phyloP scores from a whole-genome alignment of 805 yeast species.

The Myxozyma geophila region DNA sequence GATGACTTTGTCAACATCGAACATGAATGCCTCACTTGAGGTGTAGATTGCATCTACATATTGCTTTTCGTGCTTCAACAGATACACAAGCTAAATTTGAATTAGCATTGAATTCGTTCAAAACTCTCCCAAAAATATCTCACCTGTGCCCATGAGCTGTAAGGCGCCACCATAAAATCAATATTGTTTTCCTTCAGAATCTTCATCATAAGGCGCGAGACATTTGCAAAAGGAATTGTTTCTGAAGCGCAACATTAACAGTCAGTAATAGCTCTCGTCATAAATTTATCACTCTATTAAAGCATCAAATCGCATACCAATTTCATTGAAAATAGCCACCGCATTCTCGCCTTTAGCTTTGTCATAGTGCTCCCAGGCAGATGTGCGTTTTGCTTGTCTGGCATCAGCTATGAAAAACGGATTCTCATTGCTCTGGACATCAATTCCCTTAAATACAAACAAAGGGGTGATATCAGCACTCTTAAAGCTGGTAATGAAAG shows the following conservation, averaged over 20 bases:
- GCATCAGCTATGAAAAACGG: slow-evolving; percentile 32
- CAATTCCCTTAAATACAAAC: slow-evolving; percentile 72
- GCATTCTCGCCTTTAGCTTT: slow-evolving; percentile 45
- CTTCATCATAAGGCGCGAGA: slow-evolving; percentile 48
- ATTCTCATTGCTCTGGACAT: slow-evolving; percentile 29
- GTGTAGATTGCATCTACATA: slow-evolving; percentile 80
- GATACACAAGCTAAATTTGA: slow-evolving; percentile 63
- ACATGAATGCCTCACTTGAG: slow-evolving; percentile 75
- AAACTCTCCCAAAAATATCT: not conserved
- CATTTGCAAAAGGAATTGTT: slow-evolving; percentile 22
- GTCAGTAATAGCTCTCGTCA: not conserved
- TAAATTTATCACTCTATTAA: not conserved
- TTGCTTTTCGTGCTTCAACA: slow-evolving; percentile 54
- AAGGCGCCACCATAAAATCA: slow-evolving; percentile 81
- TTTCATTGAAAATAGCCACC: slow-evolving; percentile 41
- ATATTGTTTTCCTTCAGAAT: slow-evolving; percentile 60
- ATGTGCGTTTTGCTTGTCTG: slow-evolving; percentile 45
- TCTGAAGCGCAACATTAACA: slow-evolving; percentile 6
- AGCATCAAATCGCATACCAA: slow-evolving; percentile 17
- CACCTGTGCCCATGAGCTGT: slow-evolving; percentile 62
- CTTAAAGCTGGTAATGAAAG: slow-evolving; percentile 65
- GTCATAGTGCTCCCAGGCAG: slow-evolving; percentile 51
- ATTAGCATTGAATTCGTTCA: not conserved
- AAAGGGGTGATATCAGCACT: slow-evolving; percentile 73
- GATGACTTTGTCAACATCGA: slow-evolving; percentile 71